Evolutionary conservation across 441 rosid genomes (phyloP).

Genomic region (Aquilaria agallochum): DNA sequence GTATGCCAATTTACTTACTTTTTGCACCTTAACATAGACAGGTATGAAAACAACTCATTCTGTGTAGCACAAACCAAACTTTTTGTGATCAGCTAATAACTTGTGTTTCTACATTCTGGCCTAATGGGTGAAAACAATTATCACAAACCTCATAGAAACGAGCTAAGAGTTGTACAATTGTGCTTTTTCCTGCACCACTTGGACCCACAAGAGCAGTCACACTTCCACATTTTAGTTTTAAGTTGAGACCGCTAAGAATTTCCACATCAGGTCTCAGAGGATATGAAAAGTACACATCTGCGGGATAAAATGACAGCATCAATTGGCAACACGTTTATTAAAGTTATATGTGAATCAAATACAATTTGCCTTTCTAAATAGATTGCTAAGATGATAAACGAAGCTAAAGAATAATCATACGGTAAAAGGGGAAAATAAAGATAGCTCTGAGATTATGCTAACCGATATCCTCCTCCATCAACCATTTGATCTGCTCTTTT

Average conservation of each 20-base stretch:
- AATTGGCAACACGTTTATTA: background rate
- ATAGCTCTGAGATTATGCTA: too few species aligned
- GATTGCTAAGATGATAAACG: constrained; percentile 1
- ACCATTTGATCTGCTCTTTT: too few species aligned
- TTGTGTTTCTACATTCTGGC: too few species aligned
- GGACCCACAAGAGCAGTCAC: constrained; percentile 94
- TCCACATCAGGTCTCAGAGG: constrained; percentile 80
- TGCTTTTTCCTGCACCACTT: constrained; percentile 97
- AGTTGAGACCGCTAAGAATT: constrained; percentile 66
- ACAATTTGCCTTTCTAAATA: background rate
- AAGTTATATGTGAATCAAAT: background rate
- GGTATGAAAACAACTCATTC: background rate
- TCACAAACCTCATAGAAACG: constrained; percentile 85
- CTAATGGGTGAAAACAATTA: constrained; percentile 2
- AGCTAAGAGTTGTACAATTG: constrained; percentile 87
- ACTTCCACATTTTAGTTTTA: constrained; percentile 71
- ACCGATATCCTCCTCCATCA: too few species aligned
- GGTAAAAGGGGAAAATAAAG: too few species aligned
- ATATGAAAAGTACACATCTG: constrained; percentile 86
- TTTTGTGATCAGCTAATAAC: background rate
- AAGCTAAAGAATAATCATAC: background rate
- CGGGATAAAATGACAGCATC: constrained; percentile 24
- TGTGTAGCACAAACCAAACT: constrained; percentile 3
- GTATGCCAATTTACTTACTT: background rate
- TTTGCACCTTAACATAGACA: too few species aligned